A percentile compares a stretch with the other conserved stretches of the same genome.
These are phyloP conservation scores for Russula sp. DNA, from an alignment of 768 basidiomycete genomes.

Conservation along the genomic window DNA sequence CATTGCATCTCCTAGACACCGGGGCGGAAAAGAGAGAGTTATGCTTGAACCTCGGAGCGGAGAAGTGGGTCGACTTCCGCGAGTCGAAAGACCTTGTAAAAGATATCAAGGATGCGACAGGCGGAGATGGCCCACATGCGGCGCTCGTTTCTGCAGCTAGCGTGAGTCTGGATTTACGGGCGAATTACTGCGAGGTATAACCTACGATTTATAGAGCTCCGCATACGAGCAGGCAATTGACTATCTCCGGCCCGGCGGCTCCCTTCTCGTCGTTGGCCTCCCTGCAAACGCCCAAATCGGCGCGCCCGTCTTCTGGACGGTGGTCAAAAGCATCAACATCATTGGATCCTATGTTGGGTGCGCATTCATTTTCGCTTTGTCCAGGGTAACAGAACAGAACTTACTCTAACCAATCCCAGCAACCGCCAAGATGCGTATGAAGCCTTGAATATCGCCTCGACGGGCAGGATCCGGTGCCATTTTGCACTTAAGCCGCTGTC, in stretches of 20 bases:
- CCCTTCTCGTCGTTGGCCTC: constrained; percentile 72
- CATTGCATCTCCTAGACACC: constrained; percentile 39
- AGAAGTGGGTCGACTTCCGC: constrained; percentile 75
- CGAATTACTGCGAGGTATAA: constrained; percentile 27
- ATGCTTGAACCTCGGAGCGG: constrained; percentile 55
- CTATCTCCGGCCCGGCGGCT: constrained; percentile 67
- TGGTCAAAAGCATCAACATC: constrained; percentile 54
- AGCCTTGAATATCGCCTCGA: constrained; percentile 67
- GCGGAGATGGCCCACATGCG: constrained; percentile 66
- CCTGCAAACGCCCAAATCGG: constrained; percentile 48
- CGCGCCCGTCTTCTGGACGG: constrained; percentile 66
- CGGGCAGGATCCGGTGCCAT: constrained; percentile 60
- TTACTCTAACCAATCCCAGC: constrained; percentile 31
- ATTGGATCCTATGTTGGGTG: constrained; percentile 39
- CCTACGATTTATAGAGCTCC: constrained; percentile 12
- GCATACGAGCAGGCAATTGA: constrained; percentile 55
- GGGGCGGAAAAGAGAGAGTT: constrained; percentile 66
- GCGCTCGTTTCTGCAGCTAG: constrained; percentile 54
- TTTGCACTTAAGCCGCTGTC: constrained; percentile 40
- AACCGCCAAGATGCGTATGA: constrained; percentile 82
- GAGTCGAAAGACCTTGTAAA: constrained; percentile 55
- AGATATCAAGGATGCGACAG: constrained; percentile 56
- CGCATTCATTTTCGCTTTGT: background rate
- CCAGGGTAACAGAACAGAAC: background rate
- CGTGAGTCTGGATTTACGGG: constrained; percentile 25